phyloP scores from a whole-genome alignment of 2,329 filamentous ascomycete genomes.

The Thelonectria olida region DNA sequence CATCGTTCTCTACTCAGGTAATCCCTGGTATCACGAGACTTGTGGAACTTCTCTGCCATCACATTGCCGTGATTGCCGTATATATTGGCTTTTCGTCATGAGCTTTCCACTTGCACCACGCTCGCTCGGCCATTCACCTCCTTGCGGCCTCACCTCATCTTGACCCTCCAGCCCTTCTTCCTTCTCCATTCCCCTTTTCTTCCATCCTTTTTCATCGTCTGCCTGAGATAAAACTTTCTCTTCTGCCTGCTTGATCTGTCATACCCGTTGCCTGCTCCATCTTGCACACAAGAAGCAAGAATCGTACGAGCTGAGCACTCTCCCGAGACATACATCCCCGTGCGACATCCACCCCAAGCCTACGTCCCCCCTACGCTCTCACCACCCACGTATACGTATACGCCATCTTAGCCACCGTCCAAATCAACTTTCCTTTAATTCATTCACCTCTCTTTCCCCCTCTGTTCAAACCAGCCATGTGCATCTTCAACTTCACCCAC shows the following conservation, averaged over 20 bases:
- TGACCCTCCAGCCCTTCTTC: neutral
- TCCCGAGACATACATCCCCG: slow-evolving; percentile 37
- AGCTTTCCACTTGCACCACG: no score
- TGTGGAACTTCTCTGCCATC: no score
- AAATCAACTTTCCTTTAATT: neutral
- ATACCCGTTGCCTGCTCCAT: neutral
- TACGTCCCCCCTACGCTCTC: neutral
- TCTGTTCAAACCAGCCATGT: slow-evolving; percentile 49
- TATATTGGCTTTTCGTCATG: no score
- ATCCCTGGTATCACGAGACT: no score
- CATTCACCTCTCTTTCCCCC: neutral
- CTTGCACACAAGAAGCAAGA: slow-evolving; percentile 1
- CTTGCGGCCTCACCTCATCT: no score
- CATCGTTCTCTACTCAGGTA: no score
- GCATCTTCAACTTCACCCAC: slow-evolving; percentile 60
- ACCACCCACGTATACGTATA: neutral
- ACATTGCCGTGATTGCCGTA: neutral
- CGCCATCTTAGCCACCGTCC: neutral
- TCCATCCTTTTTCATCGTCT: neutral
- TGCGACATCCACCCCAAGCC: slow-evolving; percentile 18
- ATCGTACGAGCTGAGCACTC: slow-evolving; percentile 33
- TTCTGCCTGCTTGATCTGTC: neutral
- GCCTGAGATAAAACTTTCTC: neutral
- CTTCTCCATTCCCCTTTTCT: neutral
- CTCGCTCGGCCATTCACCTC: no score